phyloP scores from a whole-genome alignment of 352 stramenopile genomes.

The Thalassiosira exigua region DNA sequence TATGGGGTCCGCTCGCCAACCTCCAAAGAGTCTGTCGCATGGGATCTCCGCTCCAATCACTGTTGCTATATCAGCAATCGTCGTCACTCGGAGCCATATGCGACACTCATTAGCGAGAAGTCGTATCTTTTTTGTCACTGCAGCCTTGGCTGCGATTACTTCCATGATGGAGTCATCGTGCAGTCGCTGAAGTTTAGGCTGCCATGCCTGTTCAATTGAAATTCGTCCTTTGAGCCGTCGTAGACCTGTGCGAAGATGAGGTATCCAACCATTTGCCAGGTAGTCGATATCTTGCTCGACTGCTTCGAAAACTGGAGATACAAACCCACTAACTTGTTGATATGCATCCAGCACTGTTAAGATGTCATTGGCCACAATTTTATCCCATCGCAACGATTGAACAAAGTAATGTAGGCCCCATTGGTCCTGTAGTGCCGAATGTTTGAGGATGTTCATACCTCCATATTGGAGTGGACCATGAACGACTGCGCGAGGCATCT shows the following conservation, averaged over 20 bases:
- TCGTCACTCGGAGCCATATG: background rate
- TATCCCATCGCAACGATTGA: background rate
- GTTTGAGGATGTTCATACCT: constrained; percentile 9
- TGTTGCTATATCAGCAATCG: background rate
- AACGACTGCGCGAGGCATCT: constrained; percentile 12
- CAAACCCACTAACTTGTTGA: constrained; percentile 7
- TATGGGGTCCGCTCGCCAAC: background rate
- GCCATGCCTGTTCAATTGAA: constrained; percentile 26
- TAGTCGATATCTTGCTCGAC: background rate
- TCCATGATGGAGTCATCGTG: constrained; percentile 29
- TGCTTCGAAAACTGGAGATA: background rate
- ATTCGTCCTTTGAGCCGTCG: background rate
- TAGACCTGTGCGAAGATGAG: background rate
- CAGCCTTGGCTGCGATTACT: background rate
- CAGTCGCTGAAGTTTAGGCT: constrained; percentile 12
- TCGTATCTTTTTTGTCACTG: background rate
- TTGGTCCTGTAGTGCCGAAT: constrained; percentile 1
- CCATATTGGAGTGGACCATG: constrained; percentile 21
- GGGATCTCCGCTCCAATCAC: background rate
- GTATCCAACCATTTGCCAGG: constrained; percentile 1
- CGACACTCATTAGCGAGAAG: background rate
- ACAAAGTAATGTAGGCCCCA: constrained; percentile 11
- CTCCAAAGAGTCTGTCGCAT: background rate
- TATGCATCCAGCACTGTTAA: background rate
- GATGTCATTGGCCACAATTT: constrained; percentile 17